Evolutionary conservation across 306 rosid species (phyloP).

Genomic region (Malus asiatica): DNA sequence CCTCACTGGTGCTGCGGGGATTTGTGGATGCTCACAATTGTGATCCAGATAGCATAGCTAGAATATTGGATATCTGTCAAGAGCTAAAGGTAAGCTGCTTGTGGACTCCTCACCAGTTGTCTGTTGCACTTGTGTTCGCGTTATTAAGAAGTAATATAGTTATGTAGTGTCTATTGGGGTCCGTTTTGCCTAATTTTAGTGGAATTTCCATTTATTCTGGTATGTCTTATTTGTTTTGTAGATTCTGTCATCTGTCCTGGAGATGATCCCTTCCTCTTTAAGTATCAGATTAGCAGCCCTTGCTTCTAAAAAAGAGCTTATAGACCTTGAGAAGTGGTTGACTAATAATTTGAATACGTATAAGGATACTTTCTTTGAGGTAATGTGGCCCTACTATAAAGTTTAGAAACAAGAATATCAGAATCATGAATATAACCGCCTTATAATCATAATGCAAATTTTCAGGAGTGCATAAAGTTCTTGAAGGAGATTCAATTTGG

Average conservation of each 20-base stretch:
- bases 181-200: not conserved
- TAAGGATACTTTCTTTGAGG: constrained; percentile 84
- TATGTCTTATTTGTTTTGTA: constrained; percentile 27
- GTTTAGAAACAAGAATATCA: not conserved
- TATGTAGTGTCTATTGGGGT: not conserved
- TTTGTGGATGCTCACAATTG: constrained; percentile 54
- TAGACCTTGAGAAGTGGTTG: constrained; percentile 95
- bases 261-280: constrained; percentile 59
- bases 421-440: not conserved
- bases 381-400: constrained; percentile 15
- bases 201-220: not conserved
- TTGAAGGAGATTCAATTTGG: constrained; percentile 60
- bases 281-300: constrained; percentile 79
- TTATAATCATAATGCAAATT: constrained; percentile 13
- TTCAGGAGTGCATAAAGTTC: constrained; percentile 90
- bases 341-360: constrained; percentile 45
- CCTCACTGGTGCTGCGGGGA: constrained; percentile 70
- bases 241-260: constrained; percentile 67
- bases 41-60: constrained; percentile 49
- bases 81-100: constrained; percentile 64
- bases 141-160: not conserved
- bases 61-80: constrained; percentile 74
- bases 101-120: constrained; percentile 8
- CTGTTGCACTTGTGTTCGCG: not conserved
- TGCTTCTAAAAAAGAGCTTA: constrained; percentile 71